Percentiles rank a stretch among this genome's conserved stretches.
Evolutionary conservation across 148 eudicot species (phyloP).

Genomic region (Heliosperma pusillum): DNA sequence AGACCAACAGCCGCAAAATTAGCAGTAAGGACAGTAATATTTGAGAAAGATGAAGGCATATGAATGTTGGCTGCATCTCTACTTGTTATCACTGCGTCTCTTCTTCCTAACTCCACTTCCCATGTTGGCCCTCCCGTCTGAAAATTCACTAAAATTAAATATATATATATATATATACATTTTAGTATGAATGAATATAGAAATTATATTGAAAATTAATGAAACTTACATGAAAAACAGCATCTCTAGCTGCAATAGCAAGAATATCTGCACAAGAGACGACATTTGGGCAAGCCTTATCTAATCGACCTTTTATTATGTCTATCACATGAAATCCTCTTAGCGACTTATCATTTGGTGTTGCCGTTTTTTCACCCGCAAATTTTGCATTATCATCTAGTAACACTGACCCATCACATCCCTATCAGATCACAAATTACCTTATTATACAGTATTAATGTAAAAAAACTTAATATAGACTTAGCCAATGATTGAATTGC

Average conservation of each 20-base stretch:
- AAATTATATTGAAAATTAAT: no score
- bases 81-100: conserved; percentile 44
- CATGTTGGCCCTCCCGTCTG: conserved; percentile 50
- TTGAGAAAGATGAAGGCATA: conserved; percentile 37
- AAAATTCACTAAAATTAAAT: no score
- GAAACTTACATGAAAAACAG: conserved; percentile 34
- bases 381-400: conserved; percentile 40
- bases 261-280: conserved; percentile 62
- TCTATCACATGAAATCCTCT: conserved; percentile 55
- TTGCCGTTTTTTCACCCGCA: conserved; percentile 43
- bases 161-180: no score
- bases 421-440: conserved; percentile 24
- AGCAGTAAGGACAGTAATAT: conserved; percentile 31
- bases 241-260: conserved; percentile 51
- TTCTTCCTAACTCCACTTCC: conserved; percentile 47
- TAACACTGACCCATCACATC: conserved; percentile 50
- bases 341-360: conserved; percentile 39
- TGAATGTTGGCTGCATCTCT: conserved; percentile 35
- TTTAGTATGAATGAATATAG: no score
- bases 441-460: no score
- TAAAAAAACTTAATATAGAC: no score
- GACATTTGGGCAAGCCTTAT: conserved; percentile 39
- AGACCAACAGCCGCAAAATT: conserved; percentile 42
- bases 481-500: no score
- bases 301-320: conserved; percentile 35